A percentile compares a stretch with the other conserved stretches of the same genome.
Conservation (phyloP, 1,139 yeast species). For the Candida gigantensis region DNA sequence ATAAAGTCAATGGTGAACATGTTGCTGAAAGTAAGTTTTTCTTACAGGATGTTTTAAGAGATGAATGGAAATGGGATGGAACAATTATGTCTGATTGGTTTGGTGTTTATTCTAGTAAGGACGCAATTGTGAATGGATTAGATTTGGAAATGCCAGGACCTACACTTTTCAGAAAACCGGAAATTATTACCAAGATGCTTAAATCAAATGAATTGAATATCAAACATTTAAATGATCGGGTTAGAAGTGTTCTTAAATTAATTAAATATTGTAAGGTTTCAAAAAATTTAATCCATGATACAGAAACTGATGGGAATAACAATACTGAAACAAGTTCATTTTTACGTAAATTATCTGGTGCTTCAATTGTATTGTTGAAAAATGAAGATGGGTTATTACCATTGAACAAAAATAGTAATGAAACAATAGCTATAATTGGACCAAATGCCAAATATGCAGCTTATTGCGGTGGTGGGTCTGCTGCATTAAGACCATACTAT, state of each 20-base stretch:
- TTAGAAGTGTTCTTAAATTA: constrained; percentile 45
- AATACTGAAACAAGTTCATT: constrained; percentile 43
- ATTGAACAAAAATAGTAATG: constrained; percentile 22
- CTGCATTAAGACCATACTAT: constrained; percentile 31
- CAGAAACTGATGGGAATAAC: constrained; percentile 30
- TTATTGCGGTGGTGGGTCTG: constrained; percentile 40
- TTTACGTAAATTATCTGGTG: constrained; percentile 50
- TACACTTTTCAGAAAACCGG: constrained; percentile 42
- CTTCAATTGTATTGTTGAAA: constrained; percentile 53
- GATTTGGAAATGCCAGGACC: constrained; percentile 71
- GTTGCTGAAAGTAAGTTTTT: constrained; percentile 47
- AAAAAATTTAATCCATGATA: constrained; percentile 37
- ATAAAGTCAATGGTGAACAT: constrained; percentile 58
- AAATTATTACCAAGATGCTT: constrained; percentile 31
- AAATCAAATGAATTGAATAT: constrained; percentile 32
- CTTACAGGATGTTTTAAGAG: constrained; percentile 41
- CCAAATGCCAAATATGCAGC: constrained; percentile 34
- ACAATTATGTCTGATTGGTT: constrained; percentile 64
- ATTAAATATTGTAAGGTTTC: constrained; percentile 40
- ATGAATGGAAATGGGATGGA: constrained; percentile 47
- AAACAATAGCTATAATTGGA: constrained; percentile 33
- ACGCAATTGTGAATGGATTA: constrained; percentile 52
- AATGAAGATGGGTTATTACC: constrained; percentile 50
- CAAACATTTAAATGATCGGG: constrained; percentile 46
- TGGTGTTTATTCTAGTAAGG: constrained; percentile 52